Percentiles rank a stretch among this genome's conserved stretches.
phyloP scores from a whole-genome alignment of 495 filamentous ascomycete genomes.

The Xylaria telfairii region DNA sequence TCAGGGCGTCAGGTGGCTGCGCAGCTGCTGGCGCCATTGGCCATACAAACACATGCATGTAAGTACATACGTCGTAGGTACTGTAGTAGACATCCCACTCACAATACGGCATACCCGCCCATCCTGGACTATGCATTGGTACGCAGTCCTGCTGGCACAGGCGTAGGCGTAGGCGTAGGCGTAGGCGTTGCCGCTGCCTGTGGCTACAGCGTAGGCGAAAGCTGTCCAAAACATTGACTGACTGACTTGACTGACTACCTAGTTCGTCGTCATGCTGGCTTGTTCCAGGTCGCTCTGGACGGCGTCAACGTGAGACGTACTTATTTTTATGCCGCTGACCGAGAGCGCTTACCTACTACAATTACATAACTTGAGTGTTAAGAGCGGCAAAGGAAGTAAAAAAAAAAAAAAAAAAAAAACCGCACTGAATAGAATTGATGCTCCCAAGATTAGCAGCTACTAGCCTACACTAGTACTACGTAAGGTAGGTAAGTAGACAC shows the following conservation, averaged over 20 bases:
- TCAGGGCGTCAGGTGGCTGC: conserved; percentile 27
- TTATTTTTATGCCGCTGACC: conserved; percentile 25
- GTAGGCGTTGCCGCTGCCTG: conserved; percentile 13
- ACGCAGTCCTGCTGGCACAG: conserved; percentile 4
- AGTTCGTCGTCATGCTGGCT: conserved; percentile 14
- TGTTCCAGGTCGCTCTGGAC: conserved; percentile 1
- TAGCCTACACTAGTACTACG: neutral
- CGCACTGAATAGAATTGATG: neutral
- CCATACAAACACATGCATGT: conserved; percentile 14
- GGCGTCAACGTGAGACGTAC: neutral
- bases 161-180: too few relatives aligned
- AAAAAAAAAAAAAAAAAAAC: too few relatives aligned
- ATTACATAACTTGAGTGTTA: neutral
- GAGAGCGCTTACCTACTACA: conserved; percentile 15
- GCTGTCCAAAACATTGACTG: conserved; percentile 6
- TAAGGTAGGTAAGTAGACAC: neutral
- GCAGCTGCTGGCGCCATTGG: conserved; percentile 20
- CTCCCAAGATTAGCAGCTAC: conserved; percentile 2
- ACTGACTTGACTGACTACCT: neutral
- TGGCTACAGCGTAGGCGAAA: neutral
- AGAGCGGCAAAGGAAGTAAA: neutral
- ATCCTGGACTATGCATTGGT: conserved; percentile 7
- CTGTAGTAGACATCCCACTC: conserved; percentile 15
- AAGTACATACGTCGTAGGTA: too few relatives aligned
- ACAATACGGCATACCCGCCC: conserved; percentile 14